Conservation (phyloP, 768 basidiomycete species). For the Mrakia gelida region DNA sequence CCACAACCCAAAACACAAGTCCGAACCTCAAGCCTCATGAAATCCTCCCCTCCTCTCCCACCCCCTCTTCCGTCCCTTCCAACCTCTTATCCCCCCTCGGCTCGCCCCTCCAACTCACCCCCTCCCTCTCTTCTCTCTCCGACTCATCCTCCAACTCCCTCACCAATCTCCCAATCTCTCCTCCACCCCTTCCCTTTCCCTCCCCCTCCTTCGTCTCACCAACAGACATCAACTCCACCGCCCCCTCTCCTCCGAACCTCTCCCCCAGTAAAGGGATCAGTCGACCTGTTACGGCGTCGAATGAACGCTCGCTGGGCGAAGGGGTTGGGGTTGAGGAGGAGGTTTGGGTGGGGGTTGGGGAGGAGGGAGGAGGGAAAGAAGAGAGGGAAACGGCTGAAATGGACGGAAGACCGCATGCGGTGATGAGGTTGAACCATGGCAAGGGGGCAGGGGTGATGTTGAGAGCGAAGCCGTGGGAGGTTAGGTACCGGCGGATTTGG, state of each 20-base stretch:
- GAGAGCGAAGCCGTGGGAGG: slow-evolving; percentile 89
- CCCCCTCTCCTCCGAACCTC: slow-evolving; percentile 6
- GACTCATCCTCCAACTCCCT: slow-evolving; percentile 14
- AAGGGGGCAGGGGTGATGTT: slow-evolving; percentile 80
- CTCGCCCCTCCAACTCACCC: not conserved
- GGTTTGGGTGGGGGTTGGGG: not conserved
- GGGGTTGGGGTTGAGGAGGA: no score
- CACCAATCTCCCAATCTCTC: slow-evolving; percentile 14
- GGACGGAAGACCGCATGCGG: slow-evolving; percentile 84
- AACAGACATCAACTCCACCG: not conserved
- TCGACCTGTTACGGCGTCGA: not conserved
- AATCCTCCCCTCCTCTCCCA: slow-evolving; percentile 1
- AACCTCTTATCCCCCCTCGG: slow-evolving; percentile 12
- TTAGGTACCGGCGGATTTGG: slow-evolving; percentile 88
- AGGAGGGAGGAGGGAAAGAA: not conserved
- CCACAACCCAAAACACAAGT: no score
- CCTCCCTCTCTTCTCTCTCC: not conserved
- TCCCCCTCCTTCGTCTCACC: not conserved
- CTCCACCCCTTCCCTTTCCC: not conserved
- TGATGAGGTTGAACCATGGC: slow-evolving; percentile 77
- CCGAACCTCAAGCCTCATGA: not conserved
- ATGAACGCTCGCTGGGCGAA: not conserved
- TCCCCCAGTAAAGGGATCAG: not conserved
- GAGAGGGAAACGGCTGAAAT: slow-evolving; percentile 64
- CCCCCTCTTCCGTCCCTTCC: not conserved